Base-by-base conservation (phyloP, 805 yeast genomes). In the Candida koratica region DNA sequence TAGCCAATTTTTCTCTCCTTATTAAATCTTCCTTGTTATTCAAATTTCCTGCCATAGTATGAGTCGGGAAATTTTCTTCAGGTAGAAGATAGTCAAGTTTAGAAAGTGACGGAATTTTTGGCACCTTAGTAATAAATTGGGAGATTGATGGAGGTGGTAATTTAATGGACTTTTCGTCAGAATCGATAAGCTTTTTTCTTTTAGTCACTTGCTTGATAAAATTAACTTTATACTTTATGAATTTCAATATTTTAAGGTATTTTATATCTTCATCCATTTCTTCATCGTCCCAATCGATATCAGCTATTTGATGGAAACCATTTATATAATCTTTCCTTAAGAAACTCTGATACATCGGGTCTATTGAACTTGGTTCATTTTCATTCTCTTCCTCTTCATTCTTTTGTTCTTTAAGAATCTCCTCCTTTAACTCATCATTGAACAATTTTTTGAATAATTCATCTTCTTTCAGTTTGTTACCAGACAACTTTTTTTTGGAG, bases 231-330 rank as follows among this genome's bases (percentile, higher is more conserved):
- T 67, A 66, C 49, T 64, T 58, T 39, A 67, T 51, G 46, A 60
- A 65, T 45, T 67, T 67, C 43, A 67, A 52, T 5, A 64, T 60
- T 34, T 64, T 65, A 39, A 67, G 50, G 38, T 62, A 67, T 41
- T 67, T 67, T 50, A 66, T 58, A 43, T 67, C 72, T 44, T 67
- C 73, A 42, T 66, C 71, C 69, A 67, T 56, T 15, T 64, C 65
- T 43, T 67, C 72, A 39, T 67, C 71, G 40, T 67, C 73, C 73
- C 73, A 67, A 45, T 67, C 73, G 5, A 66, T 64, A n/a, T 52
- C 61, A 12, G 36, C 7, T 2, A 40, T 14, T 23, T 31, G 38
- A 19, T 34, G 31, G 38, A 45, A 45, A 13, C 44, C 45, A 22
- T 37, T 28, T 14, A 41, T 39, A 19, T 36, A 38, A 12, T 41